Evolutionary conservation across 1,284 basidiomycete species (phyloP).

Genomic region (Cryptococcus jaspeensis): DNA sequence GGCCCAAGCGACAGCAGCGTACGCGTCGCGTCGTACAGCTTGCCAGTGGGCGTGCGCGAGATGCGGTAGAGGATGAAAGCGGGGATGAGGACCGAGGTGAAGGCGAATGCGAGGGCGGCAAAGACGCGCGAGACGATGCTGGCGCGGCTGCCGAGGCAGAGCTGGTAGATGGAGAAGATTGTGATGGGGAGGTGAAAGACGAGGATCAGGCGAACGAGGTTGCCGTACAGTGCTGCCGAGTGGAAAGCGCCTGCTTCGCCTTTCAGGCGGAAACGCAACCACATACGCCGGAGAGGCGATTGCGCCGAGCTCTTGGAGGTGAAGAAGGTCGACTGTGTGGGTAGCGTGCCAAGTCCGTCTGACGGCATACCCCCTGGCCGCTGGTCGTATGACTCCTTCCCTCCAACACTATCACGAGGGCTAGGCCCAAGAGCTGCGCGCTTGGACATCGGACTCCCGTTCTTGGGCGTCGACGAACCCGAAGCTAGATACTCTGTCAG

Average conservation of each 20-base stretch:
- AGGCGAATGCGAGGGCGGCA: constrained; percentile 58
- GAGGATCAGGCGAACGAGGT: constrained; percentile 82
- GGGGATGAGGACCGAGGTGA: constrained; percentile 78
- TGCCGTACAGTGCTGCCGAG: constrained; percentile 60
- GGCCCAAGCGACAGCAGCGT: constrained; percentile 88
- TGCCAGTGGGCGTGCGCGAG: constrained; percentile 74
- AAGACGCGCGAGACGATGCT: constrained; percentile 50
- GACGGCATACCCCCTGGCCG: constrained; percentile 9
- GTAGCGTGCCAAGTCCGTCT: constrained; percentile 14
- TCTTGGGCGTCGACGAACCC: constrained; percentile 3
- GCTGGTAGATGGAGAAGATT: constrained; percentile 83
- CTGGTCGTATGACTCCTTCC: constrained; percentile 26
- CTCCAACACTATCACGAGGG: constrained; percentile 21
- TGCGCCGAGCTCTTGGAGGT: constrained; percentile 11
- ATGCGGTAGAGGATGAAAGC: constrained; percentile 71
- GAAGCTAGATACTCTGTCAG: constrained; percentile 32
- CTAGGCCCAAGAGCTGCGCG: constrained; percentile 19
- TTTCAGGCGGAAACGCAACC: constrained; percentile 48
- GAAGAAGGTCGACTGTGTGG: constrained; percentile 20
- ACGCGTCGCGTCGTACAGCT: constrained; percentile 90
- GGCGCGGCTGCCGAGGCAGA: constrained; percentile 62
- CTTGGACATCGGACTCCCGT: constrained; percentile 9
- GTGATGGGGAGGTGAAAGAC: constrained; percentile 93
- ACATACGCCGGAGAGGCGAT: constrained; percentile 33
- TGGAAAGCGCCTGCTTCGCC: constrained; percentile 53